Conservation (phyloP, 1,284 basidiomycete species). For the Gomphus sp. region DNA sequence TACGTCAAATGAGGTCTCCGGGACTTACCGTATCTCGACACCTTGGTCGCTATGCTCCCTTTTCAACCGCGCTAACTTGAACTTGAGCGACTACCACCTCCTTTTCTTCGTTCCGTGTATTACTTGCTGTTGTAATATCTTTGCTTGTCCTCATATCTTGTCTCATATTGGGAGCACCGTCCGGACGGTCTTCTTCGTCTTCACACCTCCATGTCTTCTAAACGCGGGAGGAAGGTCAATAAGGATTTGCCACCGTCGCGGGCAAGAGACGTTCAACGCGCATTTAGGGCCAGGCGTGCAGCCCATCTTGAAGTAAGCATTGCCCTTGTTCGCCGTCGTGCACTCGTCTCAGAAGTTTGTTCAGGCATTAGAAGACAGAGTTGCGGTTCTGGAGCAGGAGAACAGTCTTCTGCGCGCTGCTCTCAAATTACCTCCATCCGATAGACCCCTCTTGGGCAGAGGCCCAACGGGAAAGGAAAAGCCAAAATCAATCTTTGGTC, state of each 20-base stretch:
- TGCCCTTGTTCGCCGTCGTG: constrained; percentile 11
- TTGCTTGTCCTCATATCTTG: constrained; percentile 4
- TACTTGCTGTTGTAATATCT: constrained; percentile 9
- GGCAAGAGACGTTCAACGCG: constrained; percentile 86
- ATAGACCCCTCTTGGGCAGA: constrained; percentile 61
- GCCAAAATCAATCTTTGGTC: constrained; percentile 7
- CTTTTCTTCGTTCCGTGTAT: constrained; percentile 9
- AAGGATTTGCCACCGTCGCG: constrained; percentile 88
- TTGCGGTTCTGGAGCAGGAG: constrained; percentile 78
- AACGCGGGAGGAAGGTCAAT: constrained; percentile 85
- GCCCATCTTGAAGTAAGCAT: constrained; percentile 73
- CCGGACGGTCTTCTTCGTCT: constrained; percentile 13
- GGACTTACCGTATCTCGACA: constrained; percentile 4
- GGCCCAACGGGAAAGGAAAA: constrained; percentile 74
- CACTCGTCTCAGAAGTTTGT: not conserved
- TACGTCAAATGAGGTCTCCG: constrained; percentile 10
- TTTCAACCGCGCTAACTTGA: constrained; percentile 9
- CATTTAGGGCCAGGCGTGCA: constrained; percentile 83
- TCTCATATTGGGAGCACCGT: constrained; percentile 2
- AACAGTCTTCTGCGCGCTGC: constrained; percentile 70
- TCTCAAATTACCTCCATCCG: constrained; percentile 68
- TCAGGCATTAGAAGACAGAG: constrained; percentile 74
- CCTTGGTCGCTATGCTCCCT: constrained; percentile 11
- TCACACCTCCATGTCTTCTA: constrained; percentile 57
- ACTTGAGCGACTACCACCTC: constrained; percentile 6